phyloP scores from a whole-genome alignment of 345 rosid genomes.

The Erucastrum elatum region DNA sequence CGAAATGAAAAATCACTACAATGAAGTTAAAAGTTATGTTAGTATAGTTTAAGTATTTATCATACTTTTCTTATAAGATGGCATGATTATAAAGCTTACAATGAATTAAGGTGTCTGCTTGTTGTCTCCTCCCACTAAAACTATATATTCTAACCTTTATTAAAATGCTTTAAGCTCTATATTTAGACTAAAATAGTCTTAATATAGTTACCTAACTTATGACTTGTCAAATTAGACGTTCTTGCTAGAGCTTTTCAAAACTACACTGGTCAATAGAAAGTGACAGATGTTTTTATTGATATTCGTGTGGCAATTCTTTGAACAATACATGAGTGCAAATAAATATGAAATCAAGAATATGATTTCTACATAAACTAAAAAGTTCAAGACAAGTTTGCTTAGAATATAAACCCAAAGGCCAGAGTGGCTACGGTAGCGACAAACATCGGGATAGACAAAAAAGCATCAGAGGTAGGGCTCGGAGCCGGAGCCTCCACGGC shows the following conservation, averaged over 20 bases:
- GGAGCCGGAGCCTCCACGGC: conserved; percentile 38
- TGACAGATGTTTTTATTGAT: not conserved
- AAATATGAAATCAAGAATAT: not conserved
- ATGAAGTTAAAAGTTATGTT: not conserved
- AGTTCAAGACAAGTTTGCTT: not conserved
- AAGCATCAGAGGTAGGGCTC: conserved; percentile 39
- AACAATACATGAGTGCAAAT: not conserved
- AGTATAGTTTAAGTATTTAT: not conserved
- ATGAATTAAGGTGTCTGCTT: not conserved
- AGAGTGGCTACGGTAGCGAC: conserved; percentile 17
- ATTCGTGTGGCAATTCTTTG: not conserved
- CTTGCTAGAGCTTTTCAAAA: not conserved
- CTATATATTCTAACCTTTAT: not conserved
- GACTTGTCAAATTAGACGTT: not conserved
- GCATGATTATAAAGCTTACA: not conserved
- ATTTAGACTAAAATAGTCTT: not conserved
- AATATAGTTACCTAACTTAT: not conserved
- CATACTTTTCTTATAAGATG: not conserved
- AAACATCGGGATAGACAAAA: conserved; percentile 15
- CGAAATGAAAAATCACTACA: not conserved
- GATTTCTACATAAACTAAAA: conserved; percentile 3
- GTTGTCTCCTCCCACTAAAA: conserved; percentile 5
- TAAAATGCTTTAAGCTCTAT: conserved; percentile 5
- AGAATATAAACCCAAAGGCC: conserved; percentile 32
- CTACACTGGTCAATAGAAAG: not conserved